These are phyloP conservation scores for Ophiostoma ulmi DNA, from an alignment of 2,329 filamentous ascomycete genomes.

Conservation along the genomic window DNA sequence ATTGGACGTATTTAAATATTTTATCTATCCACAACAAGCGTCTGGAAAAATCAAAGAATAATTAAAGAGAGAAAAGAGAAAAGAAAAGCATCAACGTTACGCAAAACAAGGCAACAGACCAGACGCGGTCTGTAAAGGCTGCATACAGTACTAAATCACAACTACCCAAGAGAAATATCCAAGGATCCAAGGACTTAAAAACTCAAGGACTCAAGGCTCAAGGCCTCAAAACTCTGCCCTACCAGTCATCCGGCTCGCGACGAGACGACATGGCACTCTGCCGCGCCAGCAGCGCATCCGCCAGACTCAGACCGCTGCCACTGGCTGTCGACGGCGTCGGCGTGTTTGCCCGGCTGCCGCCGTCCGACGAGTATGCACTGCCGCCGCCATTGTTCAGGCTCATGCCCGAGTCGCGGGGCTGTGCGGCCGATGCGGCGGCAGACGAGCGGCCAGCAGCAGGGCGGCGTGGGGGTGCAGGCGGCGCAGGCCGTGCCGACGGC, in stretches of 20 bases:
- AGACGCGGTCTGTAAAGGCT: neutral
- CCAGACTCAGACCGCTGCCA: slow-evolving; percentile 63
- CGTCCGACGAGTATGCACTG: slow-evolving; percentile 38
- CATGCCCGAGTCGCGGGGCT: slow-evolving; percentile 67
- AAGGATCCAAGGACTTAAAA: too few species aligned
- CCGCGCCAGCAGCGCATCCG: slow-evolving; percentile 70
- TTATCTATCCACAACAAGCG: slow-evolving; percentile 9
- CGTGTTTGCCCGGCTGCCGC: slow-evolving; percentile 63
- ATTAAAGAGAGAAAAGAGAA: neutral
- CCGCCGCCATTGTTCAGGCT: slow-evolving; percentile 47
- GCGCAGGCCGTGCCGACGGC: slow-evolving; percentile 57
- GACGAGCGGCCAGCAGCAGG: slow-evolving; percentile 61
- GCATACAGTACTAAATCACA: neutral
- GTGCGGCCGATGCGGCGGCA: slow-evolving; percentile 49
- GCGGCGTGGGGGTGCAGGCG: slow-evolving; percentile 69
- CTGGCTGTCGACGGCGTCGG: slow-evolving; percentile 63
- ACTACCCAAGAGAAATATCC: neutral
- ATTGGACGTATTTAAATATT: neutral
- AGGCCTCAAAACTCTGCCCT: neutral
- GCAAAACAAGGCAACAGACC: slow-evolving; percentile 5
- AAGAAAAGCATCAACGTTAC: neutral
- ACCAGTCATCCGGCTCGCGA: slow-evolving; percentile 69
- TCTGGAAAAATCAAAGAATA: neutral
- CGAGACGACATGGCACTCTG: slow-evolving; percentile 71
- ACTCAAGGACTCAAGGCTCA: too few species aligned